Percentiles rank a stretch among this genome's conserved stretches.
phyloP scores from a whole-genome alignment of 2,329 filamentous ascomycete species.

The Penicillium nordicum region DNA sequence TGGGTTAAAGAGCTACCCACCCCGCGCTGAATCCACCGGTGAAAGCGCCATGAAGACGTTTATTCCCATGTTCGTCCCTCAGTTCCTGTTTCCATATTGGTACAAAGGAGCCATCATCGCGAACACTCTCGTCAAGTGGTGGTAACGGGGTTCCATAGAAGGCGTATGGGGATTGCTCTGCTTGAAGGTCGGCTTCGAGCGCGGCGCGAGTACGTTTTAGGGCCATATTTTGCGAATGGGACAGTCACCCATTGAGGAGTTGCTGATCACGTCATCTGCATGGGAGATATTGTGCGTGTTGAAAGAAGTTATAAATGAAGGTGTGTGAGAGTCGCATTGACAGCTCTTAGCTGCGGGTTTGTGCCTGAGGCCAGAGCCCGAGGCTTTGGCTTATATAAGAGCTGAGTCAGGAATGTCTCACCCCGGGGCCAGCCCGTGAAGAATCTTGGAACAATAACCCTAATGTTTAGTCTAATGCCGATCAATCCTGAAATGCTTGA shows the following conservation, averaged over 20 bases:
- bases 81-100: conserved; percentile 99
- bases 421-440: too few relatives aligned
- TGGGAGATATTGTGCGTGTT: neutral
- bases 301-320: neutral
- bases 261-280: conserved; percentile 6
- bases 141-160: conserved; percentile 83
- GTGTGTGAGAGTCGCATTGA: neutral
- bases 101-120: conserved; percentile 88
- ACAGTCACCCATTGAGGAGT: conserved; percentile 1
- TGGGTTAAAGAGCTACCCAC: conserved; percentile 49
- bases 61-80: conserved; percentile 83
- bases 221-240: conserved; percentile 54
- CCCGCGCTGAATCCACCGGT: conserved; percentile 96
- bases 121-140: conserved; percentile 67
- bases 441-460: too few relatives aligned
- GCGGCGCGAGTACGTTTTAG: conserved; percentile 73
- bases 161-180: conserved; percentile 68
- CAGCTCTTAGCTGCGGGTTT: neutral
- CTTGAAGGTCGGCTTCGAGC: conserved; percentile 71
- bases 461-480: too few relatives aligned
- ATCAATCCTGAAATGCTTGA: too few relatives aligned
- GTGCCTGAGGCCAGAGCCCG: neutral
- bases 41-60: conserved; percentile 91
- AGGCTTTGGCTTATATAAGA: neutral
- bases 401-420: neutral